Evolutionary conservation across 495 filamentous ascomycete species (phyloP), one percentile per base, ranked within the genome.

Genomic region (Aspergillus panamensis): DNA sequence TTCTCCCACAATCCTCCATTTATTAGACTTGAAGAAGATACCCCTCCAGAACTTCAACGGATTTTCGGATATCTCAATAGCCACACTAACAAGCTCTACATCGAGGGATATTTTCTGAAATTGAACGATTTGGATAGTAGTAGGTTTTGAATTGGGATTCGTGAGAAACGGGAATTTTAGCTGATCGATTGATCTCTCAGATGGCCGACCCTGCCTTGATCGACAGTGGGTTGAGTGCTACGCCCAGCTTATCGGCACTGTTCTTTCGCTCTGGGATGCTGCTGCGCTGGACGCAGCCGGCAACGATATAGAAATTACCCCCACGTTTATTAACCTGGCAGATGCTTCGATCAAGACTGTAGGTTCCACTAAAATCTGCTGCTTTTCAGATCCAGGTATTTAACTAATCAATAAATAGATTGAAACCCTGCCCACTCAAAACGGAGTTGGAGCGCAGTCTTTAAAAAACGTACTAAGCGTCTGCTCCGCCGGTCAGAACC

Each of bases 311-410:
- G 91, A 96, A 63, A 90, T 97, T 35, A 77, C 95, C 17, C 92
- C 94, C 19, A 97, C 90, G 48, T 99, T 96, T 70, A 88, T 99
- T 66, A 99, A 99, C 71, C 77, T 99, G 60, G 92, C 94, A 3
- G 94, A 99, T 81, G 92, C 92, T 12, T 96, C 93, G 1, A 89
- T 99, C 65, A 96, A 93, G 67, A 96, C 96, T 93, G 94, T 96
- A 78, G 50, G 75, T 57, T 51, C 30, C 10, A 10, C 17, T 8
- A 1, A 10, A 25, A 20, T 3, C 3, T 17, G 17, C 42, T 55
- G 33, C 47, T 31, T 16, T n/a, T 8, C 45, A 48, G 1, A 43
- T 16, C 39, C 1, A 10, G 20, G 3, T 40, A 12, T 39, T 39
- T 39, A 3, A 44, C 61, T 69, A 14, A 64, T 51, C 53, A 45